Evolutionary conservation across 2,329 filamentous ascomycete genomes (phyloP).

Genomic region (Thermothelomyces thermophilus): DNA sequence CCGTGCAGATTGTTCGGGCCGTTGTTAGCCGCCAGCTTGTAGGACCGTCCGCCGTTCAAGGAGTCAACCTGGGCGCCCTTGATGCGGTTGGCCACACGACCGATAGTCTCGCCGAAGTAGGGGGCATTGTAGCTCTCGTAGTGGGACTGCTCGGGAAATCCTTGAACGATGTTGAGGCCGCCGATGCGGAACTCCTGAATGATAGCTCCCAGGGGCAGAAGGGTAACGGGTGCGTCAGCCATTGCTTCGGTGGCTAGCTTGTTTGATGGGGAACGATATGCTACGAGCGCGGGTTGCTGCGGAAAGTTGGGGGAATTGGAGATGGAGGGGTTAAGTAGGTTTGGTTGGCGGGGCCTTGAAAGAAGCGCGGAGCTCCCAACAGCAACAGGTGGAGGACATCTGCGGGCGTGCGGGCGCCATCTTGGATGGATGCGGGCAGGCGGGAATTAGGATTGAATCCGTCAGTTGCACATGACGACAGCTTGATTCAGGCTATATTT

Average conservation of each 20-base stretch:
- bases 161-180: constrained; percentile 79
- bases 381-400: background rate
- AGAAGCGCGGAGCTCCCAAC: background rate
- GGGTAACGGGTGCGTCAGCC: constrained; percentile 49
- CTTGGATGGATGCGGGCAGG: background rate
- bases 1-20: constrained; percentile 71
- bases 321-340: background rate
- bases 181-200: constrained; percentile 75
- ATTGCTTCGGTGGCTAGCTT: constrained; percentile 26
- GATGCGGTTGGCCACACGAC: constrained; percentile 76
- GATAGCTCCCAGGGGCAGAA: constrained; percentile 70
- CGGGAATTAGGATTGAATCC: constrained; percentile 1
- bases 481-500: constrained; percentile 25
- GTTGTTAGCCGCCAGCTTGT: constrained; percentile 69
- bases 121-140: constrained; percentile 71
- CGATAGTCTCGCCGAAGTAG: constrained; percentile 91
- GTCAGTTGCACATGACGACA: constrained; percentile 22
- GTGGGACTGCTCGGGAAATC: constrained; percentile 67
- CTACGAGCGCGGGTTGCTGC: constrained; percentile 2
- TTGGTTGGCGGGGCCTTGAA: background rate
- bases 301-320: constrained; percentile 3
- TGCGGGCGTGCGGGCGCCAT: background rate
- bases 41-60: constrained; percentile 62
- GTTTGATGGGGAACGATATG: background rate
- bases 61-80: constrained; percentile 61